Evolutionary conservation across 2,329 filamentous ascomycete genomes (phyloP), one percentile per base, ranked within the genome.

Genomic region (Fonsecaea pedrosoi): DNA sequence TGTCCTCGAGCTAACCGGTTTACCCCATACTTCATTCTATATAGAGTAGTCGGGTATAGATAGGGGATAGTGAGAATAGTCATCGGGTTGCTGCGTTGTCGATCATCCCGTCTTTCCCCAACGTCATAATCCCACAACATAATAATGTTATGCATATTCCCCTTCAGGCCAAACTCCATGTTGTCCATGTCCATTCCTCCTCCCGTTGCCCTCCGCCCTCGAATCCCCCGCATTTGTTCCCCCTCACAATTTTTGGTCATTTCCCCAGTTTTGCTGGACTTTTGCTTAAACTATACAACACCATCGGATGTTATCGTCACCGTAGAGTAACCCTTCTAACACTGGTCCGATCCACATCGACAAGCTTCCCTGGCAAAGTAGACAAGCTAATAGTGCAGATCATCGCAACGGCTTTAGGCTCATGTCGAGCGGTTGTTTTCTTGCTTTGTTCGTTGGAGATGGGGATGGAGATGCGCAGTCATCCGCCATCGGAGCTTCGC

Each of bases 181-280:
- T 38, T 38, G 37, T 38, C 25, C 2, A 25, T 25, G 25, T 25
- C 25, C 25, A 25, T 25, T 25, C 25, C 25, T 25, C 0, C 25
- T 25, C 25, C 25, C 25, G 25, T 37, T 5, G 35, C 10, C 35
- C 35, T 12, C 35, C 35, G 10, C 10, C 12, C 40, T 18, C 6
- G 7, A 10, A 30, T 30, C 45, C 45, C 45, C 45, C 45, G 45
- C 45, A 50, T 50, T 50, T 25, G 21, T 50, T 50, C 45, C 45
- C 45, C 45, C 45, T 50, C 45, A 50, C 45, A 50, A 21, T 21
- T 21, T 21, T 21, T 21, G 21, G 21, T 21, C 21, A 21, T 21
- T 21, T 21, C 10, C 45, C 45, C 18, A 5, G 18, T 13, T 50
- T 50, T 25, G 10, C 18, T 50, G 18, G 12, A 18, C 12, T 30